Conservation (phyloP, 208 protist genomes). For the Jaenimonas drosophilae region DNA sequence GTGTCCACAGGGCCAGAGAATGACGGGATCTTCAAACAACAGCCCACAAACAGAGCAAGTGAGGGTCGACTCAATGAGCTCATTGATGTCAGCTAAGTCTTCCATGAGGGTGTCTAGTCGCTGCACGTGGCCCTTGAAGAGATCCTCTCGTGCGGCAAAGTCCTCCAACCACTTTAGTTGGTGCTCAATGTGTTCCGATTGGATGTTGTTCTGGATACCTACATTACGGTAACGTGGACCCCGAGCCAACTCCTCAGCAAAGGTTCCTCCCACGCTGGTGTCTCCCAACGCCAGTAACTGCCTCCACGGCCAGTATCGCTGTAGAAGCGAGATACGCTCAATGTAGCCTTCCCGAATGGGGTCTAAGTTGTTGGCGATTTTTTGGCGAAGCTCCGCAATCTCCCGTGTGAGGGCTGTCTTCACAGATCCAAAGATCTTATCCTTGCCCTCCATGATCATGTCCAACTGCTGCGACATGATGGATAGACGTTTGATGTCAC, state of each 20-base stretch:
- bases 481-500: conserved; percentile 25
- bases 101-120: conserved; percentile 66
- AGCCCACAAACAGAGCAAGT: conserved; percentile 69
- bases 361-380: conserved; percentile 21
- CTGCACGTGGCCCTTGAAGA: conserved; percentile 49
- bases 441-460: conserved; percentile 24
- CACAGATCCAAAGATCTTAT: conserved; percentile 12
- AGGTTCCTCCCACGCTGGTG: conserved; percentile 56
- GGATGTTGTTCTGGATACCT: conserved; percentile 74
- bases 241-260: conserved; percentile 68
- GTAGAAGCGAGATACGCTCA: conserved; percentile 65
- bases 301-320: conserved; percentile 83
- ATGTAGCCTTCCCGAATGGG: conserved; percentile 57
- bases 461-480: conserved; percentile 47
- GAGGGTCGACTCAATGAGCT: conserved; percentile 60
- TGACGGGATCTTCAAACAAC: conserved; percentile 72
- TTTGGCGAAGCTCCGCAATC: conserved; percentile 21
- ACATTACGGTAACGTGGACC: conserved; percentile 74
- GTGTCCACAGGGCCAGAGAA: conserved; percentile 85
- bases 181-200: conserved; percentile 64
- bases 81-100: conserved; percentile 76
- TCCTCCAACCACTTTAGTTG: conserved; percentile 70
- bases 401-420: conserved; percentile 22
- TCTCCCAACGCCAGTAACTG: conserved; percentile 74
- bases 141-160: conserved; percentile 35